These are phyloP conservation scores for Truncatella angustata DNA, from an alignment of 2,329 filamentous ascomycete genomes.

Conservation along the genomic window DNA sequence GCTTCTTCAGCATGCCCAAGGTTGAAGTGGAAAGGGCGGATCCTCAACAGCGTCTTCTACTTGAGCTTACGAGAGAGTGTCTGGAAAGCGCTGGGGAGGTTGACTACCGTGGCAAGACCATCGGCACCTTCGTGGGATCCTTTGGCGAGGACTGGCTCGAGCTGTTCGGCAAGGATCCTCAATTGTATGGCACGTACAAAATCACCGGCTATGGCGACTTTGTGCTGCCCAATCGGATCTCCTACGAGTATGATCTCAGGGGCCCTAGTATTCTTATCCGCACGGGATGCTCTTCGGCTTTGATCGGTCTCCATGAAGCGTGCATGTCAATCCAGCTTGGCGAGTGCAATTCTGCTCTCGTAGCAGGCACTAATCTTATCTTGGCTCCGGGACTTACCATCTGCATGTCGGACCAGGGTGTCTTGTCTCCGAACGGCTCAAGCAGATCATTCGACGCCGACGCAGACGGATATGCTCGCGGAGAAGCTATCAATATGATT, in stretches of 20 bases:
- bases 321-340: constrained; percentile 23
- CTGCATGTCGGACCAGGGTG: constrained; percentile 4
- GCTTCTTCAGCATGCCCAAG: constrained; percentile 24
- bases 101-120: constrained; percentile 27
- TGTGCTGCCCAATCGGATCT: constrained; percentile 26
- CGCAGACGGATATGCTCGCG: constrained; percentile 43
- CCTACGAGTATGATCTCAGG: constrained; percentile 5
- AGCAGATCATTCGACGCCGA: constrained; percentile 31
- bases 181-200: constrained; percentile 18
- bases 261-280: constrained; percentile 25
- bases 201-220: constrained; percentile 22
- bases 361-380: constrained; percentile 27
- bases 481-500: constrained; percentile 38
- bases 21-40: constrained; percentile 30
- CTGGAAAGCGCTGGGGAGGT: constrained; percentile 33
- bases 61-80: constrained; percentile 34
- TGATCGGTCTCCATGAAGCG: constrained; percentile 31
- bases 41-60: constrained; percentile 33
- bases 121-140: constrained; percentile 32
- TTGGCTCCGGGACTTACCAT: constrained; percentile 22
- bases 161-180: constrained; percentile 21
- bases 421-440: constrained; percentile 18
- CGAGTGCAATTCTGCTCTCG: constrained; percentile 28
- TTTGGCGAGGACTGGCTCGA: constrained; percentile 33
- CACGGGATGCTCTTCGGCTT: constrained; percentile 31